A percentile compares a stretch with the other conserved stretches of the same genome.
These are phyloP conservation scores for Populus ilicifolia DNA, from an alignment of 345 rosid species.

Conservation along the genomic window DNA sequence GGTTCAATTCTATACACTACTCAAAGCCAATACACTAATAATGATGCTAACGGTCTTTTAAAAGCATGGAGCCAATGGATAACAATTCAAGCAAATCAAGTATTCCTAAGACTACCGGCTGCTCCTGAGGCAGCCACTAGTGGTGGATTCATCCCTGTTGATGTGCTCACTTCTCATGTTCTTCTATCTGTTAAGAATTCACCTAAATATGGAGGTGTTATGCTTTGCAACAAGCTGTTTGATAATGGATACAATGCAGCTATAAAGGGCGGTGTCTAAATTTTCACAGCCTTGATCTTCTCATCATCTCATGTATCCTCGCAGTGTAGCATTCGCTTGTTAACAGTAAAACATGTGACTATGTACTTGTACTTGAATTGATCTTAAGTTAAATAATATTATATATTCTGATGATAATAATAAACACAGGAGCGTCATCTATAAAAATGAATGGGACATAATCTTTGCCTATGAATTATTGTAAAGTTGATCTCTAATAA, in stretches of 20 bases:
- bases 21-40: background rate
- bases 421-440: background rate
- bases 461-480: no score
- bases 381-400: background rate
- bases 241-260: conserved; percentile 16
- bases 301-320: background rate
- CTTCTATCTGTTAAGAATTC: conserved; percentile 19
- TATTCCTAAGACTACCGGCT: conserved; percentile 10
- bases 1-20: conserved; percentile 19
- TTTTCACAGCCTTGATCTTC: background rate
- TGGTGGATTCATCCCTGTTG: conserved; percentile 7
- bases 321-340: background rate
- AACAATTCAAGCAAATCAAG: background rate
- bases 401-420: background rate
- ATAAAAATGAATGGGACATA: no score
- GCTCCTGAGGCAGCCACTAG: conserved; percentile 15
- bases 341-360: background rate
- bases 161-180: conserved; percentile 13
- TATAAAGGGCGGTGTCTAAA: conserved; percentile 5
- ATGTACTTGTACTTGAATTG: background rate
- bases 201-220: conserved; percentile 14
- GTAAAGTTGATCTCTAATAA: no score
- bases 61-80: conserved; percentile 14
- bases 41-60: background rate
- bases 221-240: conserved; percentile 19